Evolutionary conservation across 2,329 filamentous ascomycete species (phyloP).

Genomic region (Zasmidium angulare): DNA sequence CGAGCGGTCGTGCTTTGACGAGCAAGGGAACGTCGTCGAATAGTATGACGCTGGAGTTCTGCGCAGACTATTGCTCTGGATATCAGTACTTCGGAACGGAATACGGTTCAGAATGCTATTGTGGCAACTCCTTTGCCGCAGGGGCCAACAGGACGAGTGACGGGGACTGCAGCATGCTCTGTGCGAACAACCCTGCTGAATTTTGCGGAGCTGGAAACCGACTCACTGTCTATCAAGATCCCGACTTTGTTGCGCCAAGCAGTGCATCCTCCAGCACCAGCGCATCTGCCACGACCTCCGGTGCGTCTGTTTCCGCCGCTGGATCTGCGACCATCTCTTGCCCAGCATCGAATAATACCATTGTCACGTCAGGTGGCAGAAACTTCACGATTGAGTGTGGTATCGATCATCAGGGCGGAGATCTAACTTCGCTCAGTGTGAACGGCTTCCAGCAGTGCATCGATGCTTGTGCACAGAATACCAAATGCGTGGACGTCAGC

Average conservation of each 20-base stretch:
- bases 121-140: constrained; percentile 18
- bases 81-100: constrained; percentile 37
- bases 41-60: constrained; percentile 43
- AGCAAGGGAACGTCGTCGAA: constrained; percentile 25
- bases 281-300: constrained; percentile 12
- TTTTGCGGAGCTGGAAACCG: constrained; percentile 31
- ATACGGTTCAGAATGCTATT: constrained; percentile 29
- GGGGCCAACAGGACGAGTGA: constrained; percentile 27
- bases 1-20: constrained; percentile 28
- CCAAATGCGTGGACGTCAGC: constrained; percentile 34
- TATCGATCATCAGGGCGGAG: constrained; percentile 26
- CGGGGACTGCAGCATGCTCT: constrained; percentile 3
- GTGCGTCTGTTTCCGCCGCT: constrained; percentile 1
- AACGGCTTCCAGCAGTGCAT: constrained; percentile 31
- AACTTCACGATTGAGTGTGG: constrained; percentile 31
- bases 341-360: constrained; percentile 28
- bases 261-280: constrained; percentile 13
- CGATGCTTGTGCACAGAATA: constrained; percentile 31
- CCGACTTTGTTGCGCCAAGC: constrained; percentile 20
- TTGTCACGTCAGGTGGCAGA: constrained; percentile 25
- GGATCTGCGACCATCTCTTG: constrained; percentile 21
- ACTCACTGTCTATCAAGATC: constrained; percentile 25
- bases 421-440: constrained; percentile 28
- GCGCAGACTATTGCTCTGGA: constrained; percentile 35
- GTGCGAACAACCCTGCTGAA: constrained; percentile 23